Percentiles rank a stretch among this genome's conserved stretches.
Conservation (phyloP, 192 early-diverging fungal species). For the Backusella tuberculispora region DNA sequence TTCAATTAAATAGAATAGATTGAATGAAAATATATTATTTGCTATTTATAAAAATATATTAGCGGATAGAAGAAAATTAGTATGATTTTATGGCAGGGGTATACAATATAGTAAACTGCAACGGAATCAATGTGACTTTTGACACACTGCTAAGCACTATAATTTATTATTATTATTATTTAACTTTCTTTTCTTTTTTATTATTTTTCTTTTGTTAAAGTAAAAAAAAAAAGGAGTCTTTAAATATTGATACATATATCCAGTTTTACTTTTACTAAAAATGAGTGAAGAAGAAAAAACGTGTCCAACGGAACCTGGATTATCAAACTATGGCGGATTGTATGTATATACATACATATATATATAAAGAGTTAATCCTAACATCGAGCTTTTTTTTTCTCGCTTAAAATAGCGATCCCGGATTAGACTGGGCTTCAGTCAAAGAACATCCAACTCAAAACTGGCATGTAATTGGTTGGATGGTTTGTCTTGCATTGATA, state of each 20-base stretch:
- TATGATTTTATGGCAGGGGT: background rate
- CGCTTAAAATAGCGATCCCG: background rate
- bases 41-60: background rate
- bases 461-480: conserved; percentile 42
- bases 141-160: background rate
- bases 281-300: background rate
- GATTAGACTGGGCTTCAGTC: conserved; percentile 11
- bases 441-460: background rate
- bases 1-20: background rate
- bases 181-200: background rate
- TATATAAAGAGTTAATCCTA: background rate
- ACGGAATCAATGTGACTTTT: background rate
- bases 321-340: conserved; percentile 12
- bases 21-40: background rate
- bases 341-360: background rate
- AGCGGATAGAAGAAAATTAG: background rate
- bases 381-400: background rate
- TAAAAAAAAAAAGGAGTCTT: too few species aligned
- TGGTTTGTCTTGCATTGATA: conserved; percentile 23
- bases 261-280: background rate
- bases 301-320: conserved; percentile 9
- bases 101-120: background rate
- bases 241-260: background rate
- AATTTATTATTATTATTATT: background rate
- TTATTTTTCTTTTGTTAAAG: background rate